Percentiles rank a stretch among this genome's conserved stretches.
Conservation (phyloP, 1,139 yeast species). For the Blastobotrys malaysiensis region DNA sequence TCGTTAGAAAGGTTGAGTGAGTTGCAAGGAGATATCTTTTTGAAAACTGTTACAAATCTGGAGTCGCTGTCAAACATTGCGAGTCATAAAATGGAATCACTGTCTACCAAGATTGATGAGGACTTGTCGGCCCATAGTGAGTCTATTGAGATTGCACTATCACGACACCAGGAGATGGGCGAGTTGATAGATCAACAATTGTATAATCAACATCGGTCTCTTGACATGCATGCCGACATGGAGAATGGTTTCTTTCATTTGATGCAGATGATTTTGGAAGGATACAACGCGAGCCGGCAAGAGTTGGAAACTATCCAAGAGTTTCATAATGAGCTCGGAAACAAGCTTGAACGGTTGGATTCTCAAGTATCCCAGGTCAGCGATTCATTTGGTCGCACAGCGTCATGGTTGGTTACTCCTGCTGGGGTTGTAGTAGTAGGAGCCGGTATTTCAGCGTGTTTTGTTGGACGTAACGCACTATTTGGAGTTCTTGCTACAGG, state of each 20-base stretch:
- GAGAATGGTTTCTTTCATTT: neutral
- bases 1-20: neutral
- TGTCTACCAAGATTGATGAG: neutral
- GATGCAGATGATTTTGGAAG: neutral
- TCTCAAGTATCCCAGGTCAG: neutral
- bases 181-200: neutral
- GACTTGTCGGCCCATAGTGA: neutral
- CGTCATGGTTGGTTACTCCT: neutral
- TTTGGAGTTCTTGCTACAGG: neutral
- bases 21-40: neutral
- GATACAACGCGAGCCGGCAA: neutral
- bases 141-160: neutral
- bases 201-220: neutral
- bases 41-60: neutral
- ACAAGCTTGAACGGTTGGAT: neutral
- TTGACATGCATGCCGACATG: neutral
- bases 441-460: neutral
- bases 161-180: neutral
- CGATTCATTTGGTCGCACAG: neutral
- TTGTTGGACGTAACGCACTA: neutral
- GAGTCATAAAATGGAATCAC: neutral
- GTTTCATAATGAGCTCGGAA: neutral
- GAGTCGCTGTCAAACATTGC: neutral
- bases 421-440: neutral
- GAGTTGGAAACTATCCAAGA: neutral